Percentiles rank a stretch among this genome's conserved stretches.
phyloP scores from a whole-genome alignment of 2,329 filamentous ascomycete species.

The Pseudocercospora macadamiae region DNA sequence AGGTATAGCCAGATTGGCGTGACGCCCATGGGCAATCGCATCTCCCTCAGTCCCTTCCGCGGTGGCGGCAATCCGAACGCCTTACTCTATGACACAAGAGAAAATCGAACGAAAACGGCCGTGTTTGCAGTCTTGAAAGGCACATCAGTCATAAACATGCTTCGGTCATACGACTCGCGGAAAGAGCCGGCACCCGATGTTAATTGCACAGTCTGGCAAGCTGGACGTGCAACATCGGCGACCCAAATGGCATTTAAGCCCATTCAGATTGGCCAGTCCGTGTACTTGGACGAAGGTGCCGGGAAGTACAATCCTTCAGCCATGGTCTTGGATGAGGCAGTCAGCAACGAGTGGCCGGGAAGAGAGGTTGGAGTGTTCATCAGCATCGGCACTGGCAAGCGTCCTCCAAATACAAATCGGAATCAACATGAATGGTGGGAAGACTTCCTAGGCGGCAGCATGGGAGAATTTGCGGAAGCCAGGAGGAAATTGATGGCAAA shows the following conservation, averaged over 20 bases:
- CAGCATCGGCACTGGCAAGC: slow-evolving; percentile 90
- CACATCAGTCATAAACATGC: slow-evolving; percentile 67
- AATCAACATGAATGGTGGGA: slow-evolving; percentile 85
- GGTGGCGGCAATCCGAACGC: slow-evolving; percentile 80
- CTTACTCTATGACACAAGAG: slow-evolving; percentile 81
- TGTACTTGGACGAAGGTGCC: slow-evolving; percentile 89
- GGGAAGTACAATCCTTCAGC: slow-evolving; percentile 92
- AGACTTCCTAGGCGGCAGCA: slow-evolving; percentile 69
- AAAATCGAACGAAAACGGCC: slow-evolving; percentile 72
- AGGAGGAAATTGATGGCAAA: slow-evolving; percentile 81
- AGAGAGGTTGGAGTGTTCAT: slow-evolving; percentile 90
- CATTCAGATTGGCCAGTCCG: slow-evolving; percentile 87
- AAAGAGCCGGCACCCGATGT: slow-evolving; percentile 89
- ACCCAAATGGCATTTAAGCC: slow-evolving; percentile 95
- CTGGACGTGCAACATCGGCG: slow-evolving; percentile 88
- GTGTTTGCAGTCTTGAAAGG: slow-evolving; percentile 91
- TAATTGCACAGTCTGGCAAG: slow-evolving; percentile 96
- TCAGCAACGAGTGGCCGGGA: slow-evolving; percentile 92
- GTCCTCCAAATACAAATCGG: slow-evolving; percentile 71
- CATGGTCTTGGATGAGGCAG: slow-evolving; percentile 83
- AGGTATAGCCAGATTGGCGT: slow-evolving; percentile 76
- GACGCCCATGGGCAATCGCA: slow-evolving; percentile 58
- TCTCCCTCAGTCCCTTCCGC: not conserved
- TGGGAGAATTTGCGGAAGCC: slow-evolving; percentile 91
- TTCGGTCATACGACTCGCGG: slow-evolving; percentile 93